phyloP scores from a whole-genome alignment of 495 filamentous ascomycete species.

The Annulohypoxylon maeteangense region DNA sequence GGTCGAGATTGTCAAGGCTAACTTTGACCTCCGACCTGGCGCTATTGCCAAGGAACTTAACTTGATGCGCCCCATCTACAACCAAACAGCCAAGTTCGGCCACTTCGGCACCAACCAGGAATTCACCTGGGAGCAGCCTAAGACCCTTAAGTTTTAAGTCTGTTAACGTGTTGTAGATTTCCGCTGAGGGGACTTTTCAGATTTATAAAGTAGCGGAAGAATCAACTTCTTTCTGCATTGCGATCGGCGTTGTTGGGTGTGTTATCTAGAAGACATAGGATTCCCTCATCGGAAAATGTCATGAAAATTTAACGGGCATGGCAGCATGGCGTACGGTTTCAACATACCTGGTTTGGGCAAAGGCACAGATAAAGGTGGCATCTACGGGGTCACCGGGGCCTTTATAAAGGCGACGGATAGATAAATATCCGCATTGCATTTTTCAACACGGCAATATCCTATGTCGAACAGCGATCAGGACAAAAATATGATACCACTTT shows the following conservation, averaged over 20 bases:
- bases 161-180: constrained; percentile 37
- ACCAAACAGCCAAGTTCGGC: constrained; percentile 97
- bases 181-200: constrained; percentile 46
- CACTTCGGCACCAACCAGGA: constrained; percentile 97
- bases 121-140: constrained; percentile 98
- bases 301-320: constrained; percentile 49
- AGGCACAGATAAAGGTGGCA: constrained; percentile 38
- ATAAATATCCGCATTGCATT: constrained; percentile 45
- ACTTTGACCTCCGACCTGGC: constrained; percentile 97
- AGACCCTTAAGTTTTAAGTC: constrained; percentile 85
- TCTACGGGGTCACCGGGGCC: constrained; percentile 31
- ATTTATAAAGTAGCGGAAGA: constrained; percentile 50
- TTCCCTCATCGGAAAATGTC: constrained; percentile 55
- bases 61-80: constrained; percentile 95
- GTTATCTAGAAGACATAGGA: constrained; percentile 51
- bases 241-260: constrained; percentile 51
- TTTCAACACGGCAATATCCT: constrained; percentile 43
- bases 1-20: constrained; percentile 89
- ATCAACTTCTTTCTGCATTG: constrained; percentile 60
- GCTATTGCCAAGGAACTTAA: constrained; percentile 98
- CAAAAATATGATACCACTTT: constrained; percentile 39
- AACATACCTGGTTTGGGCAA: constrained; percentile 50
- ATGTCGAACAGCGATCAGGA: constrained; percentile 20
- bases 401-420: constrained; percentile 42
- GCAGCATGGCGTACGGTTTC: constrained; percentile 54